These are phyloP conservation scores for Endoconidiophora laricicola DNA, from an alignment of 2,329 filamentous ascomycete species.

Conservation along the genomic window DNA sequence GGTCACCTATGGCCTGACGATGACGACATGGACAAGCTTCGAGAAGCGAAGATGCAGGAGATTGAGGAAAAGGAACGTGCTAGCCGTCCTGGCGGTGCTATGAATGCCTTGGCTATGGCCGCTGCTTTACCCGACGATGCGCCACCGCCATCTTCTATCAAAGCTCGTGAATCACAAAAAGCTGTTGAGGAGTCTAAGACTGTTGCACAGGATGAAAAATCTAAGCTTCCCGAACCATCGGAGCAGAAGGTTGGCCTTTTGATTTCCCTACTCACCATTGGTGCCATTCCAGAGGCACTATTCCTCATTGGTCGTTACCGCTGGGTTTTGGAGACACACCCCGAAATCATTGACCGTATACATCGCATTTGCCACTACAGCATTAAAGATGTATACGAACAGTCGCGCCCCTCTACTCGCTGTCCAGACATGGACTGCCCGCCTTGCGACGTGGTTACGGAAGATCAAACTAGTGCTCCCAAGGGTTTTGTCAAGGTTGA, in stretches of 20 bases:
- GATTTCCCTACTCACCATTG: constrained; percentile 73
- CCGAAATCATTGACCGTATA: constrained; percentile 62
- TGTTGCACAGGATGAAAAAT: constrained; percentile 30
- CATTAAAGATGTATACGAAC: constrained; percentile 51
- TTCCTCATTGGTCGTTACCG: constrained; percentile 86
- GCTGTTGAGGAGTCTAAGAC: constrained; percentile 8
- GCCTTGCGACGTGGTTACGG: constrained; percentile 20
- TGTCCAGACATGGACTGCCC: constrained; percentile 1
- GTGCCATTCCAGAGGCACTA: constrained; percentile 79
- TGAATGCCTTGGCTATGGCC: constrained; percentile 76
- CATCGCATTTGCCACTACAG: constrained; percentile 76
- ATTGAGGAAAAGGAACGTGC: constrained; percentile 62
- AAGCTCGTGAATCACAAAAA: constrained; percentile 24
- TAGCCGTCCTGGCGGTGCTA: constrained; percentile 50
- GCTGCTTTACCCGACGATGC: constrained; percentile 78
- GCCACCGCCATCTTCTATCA: constrained; percentile 27
- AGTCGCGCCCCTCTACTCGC: constrained; percentile 1
- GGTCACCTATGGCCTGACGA: constrained; percentile 80
- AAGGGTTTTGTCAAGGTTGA: constrained; percentile 52
- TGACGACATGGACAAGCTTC: constrained; percentile 61
- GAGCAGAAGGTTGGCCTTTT: constrained; percentile 83
- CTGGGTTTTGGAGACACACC: constrained; percentile 75
- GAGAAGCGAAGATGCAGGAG: constrained; percentile 53
- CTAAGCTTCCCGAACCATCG: constrained; percentile 48
- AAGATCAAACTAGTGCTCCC: constrained; percentile 49